phyloP scores from a whole-genome alignment of 495 filamentous ascomycete genomes.

The Neurospora sp. region DNA sequence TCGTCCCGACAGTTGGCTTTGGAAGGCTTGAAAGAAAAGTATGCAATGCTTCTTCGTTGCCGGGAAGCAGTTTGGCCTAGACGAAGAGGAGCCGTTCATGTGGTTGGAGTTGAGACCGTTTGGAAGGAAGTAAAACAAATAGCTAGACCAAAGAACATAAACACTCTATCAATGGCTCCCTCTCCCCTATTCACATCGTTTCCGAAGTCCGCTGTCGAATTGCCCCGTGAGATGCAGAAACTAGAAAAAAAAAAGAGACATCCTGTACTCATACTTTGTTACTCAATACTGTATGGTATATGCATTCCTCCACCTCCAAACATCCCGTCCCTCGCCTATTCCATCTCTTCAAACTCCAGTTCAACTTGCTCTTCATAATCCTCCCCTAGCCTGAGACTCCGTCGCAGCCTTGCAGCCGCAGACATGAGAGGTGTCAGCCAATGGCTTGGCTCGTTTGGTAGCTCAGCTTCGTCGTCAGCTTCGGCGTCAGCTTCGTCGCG shows the following conservation, averaged over 20 bases:
- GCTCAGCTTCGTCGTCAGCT: not conserved
- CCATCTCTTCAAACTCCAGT: not conserved
- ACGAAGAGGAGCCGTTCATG: not conserved
- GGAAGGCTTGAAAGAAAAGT: not conserved
- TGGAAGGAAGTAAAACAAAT: not conserved
- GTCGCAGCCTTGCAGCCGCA: not conserved
- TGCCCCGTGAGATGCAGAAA: not conserved
- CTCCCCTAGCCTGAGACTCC: not conserved
- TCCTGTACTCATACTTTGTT: not conserved
- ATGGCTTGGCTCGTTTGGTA: not conserved
- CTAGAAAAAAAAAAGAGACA: not conserved
- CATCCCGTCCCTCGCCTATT: not conserved
- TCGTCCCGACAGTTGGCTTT: not conserved
- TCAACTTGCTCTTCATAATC: not conserved
- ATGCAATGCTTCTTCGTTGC: not conserved
- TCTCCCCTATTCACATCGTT: not conserved
- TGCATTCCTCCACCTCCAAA: not conserved
- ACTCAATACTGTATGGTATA: not conserved
- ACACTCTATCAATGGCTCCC: not conserved
- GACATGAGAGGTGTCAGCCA: not conserved
- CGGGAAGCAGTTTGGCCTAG: not conserved
- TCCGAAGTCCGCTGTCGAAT: not conserved
- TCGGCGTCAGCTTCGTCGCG: not conserved
- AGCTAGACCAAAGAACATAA: not conserved
- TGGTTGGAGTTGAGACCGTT: not conserved